Evolutionary conservation across 1,139 yeast species (phyloP), one percentile per base, ranked within the genome.

Genomic region (Pichia sp.): DNA sequence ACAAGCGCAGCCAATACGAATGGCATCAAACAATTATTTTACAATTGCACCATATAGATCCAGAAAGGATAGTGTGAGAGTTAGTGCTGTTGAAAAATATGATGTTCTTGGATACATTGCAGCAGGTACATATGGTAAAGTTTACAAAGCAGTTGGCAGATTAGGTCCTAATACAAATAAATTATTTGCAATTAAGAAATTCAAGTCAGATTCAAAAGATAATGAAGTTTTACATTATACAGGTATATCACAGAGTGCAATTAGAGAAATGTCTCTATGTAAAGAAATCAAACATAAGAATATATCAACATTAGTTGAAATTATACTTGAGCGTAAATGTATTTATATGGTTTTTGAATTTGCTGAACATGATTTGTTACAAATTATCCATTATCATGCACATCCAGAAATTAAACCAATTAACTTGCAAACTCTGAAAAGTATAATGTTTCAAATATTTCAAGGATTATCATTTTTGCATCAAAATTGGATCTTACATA

Each of bases 121-220:
- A 0, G 96, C 98, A 0, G 99, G 99, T 37, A 92, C 99, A 0
- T 92, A 92, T 65, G 99, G 99, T 48, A 82, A 94, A 56, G 99
- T 92, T 27, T 94, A 89, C 69, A 92, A 92, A 64, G 97, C 97
- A 16, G 77, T 76, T 54, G 67, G 67, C 40, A 53, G 54, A 43
- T 43, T 56, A 34, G 56, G 50, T 18, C 45, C 38, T 30, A 51
- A 49, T 35, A 22, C 40, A 16, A 58, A 54, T 44, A 55, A 56
- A 25, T 59, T 70, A 25, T 80, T 70, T 64, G 98, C 98, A n/a
- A 90, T 92, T 59, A 92, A 92, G 64, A 92, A 92, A 69, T 92
- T 92, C 73, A 92, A 92, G 64, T 85, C 90, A 40, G 98, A 92
- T 59, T 83, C 88, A 59, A 95, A 89, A 61, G 96, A 95, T 39